Evolutionary conservation across 106 monocot species (phyloP).

Genomic region (Acanthochlamys bracteata): DNA sequence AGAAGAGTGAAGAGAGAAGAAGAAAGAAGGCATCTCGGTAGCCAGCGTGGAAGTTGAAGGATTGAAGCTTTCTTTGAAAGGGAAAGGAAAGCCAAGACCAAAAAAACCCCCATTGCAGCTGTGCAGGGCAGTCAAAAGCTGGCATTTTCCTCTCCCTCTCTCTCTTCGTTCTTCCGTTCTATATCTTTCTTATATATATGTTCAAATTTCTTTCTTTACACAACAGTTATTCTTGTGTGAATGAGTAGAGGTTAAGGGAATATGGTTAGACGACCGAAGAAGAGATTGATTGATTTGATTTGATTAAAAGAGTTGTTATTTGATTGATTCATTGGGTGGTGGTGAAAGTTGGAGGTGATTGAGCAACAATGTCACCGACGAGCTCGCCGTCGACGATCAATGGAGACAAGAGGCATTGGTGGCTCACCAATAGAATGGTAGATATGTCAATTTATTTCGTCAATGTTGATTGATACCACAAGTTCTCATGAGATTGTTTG

Average conservation of each 20-base stretch:
- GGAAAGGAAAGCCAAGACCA: constrained; percentile 25
- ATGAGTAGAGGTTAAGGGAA: no score
- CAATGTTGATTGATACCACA: no score
- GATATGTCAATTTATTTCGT: no score
- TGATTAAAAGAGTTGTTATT: no score
- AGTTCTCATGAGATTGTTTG: no score
- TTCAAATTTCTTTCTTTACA: neutral
- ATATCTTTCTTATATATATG: neutral
- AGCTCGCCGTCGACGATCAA: constrained; percentile 23
- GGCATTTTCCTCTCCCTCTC: constrained; percentile 26
- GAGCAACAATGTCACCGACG: constrained; percentile 8
- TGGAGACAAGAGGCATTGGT: constrained; percentile 70
- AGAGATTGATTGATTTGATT: no score
- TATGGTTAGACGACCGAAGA: no score
- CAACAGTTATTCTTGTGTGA: neutral
- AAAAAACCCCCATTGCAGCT: neutral
- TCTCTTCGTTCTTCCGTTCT: constrained; percentile 8
- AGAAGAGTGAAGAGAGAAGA: neutral
- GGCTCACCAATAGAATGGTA: constrained; percentile 69
- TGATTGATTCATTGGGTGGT: neutral
- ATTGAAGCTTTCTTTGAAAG: constrained; percentile 75
- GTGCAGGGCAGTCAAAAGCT: constrained; percentile 33
- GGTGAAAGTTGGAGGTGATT: constrained; percentile 4
- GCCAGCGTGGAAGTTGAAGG: constrained; percentile 83
- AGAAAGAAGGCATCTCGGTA: constrained; percentile 27